phyloP scores from a whole-genome alignment of 352 stramenopile species.

The Pythium biforme region DNA sequence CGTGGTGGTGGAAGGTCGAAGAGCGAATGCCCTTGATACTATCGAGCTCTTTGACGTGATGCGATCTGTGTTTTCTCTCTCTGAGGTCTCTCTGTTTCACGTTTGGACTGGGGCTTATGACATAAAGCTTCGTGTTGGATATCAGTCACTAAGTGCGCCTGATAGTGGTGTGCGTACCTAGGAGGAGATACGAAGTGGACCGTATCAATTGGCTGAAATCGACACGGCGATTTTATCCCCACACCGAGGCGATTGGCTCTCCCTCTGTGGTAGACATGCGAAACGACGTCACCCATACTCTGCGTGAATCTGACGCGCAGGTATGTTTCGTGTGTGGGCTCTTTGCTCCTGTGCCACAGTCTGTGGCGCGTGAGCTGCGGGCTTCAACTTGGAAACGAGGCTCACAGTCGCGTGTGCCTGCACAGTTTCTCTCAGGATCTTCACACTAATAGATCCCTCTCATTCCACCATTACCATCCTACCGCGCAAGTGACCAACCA shows the following conservation, averaged over 20 bases:
- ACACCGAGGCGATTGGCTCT: constrained; percentile 1
- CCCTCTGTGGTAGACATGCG: background rate
- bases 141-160: background rate
- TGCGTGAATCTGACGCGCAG: background rate
- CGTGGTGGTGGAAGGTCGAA: background rate
- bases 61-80: constrained; percentile 12
- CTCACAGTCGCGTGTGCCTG: background rate
- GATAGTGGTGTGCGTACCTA: background rate
- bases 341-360: background rate
- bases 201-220: background rate
- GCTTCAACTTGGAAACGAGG: background rate
- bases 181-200: background rate
- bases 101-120: background rate
- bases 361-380: too few species aligned
- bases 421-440: background rate
- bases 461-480: constrained; percentile 6
- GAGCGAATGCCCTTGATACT: background rate
- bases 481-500: background rate
- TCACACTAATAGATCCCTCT: background rate
- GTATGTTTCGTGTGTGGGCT: background rate
- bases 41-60: background rate
- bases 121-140: background rate
- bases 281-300: background rate
- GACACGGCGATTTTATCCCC: background rate
- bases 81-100: background rate